Base-by-base conservation (phyloP, 2,329 filamentous ascomycete species). In the Beauveria pseudobassiana region DNA sequence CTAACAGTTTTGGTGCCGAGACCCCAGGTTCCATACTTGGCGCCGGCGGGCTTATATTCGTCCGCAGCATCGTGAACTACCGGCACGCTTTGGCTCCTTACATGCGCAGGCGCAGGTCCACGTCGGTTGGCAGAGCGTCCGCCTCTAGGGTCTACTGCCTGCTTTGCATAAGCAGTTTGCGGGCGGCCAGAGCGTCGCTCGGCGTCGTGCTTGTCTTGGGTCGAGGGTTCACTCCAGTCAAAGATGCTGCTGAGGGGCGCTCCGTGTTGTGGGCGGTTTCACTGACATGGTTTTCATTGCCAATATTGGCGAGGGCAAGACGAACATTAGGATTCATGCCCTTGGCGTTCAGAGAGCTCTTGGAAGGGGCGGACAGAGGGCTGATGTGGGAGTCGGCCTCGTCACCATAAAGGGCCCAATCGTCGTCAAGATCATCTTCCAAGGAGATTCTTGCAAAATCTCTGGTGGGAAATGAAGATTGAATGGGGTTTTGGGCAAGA, bases 1-100 rank as follows among this genome's bases (percentile, higher is more conserved):
- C 88, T 93, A 12, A 87, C 87, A 18, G 85, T 88, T 72, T 93
- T 93, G 64, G 85, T 87, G n/a, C 88, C 86, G 48, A 91, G 76
- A 2, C 89, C 89, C 90, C 90, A 93, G 1, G 90, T 93, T 49
- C 90, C 88, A 69, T 91, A 93, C 68, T 92, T 93, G 59, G 82
- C 77, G 1, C 75, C 82, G n/a, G 83, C 64, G 69, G 73, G 78
- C 72, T 76, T 88, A 69, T 72, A 73, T 69, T 73, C 80, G 71
- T 81, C 88, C 64, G 74, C 78, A 73, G 67, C 75, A 68, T 91
- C 89, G 40, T 87, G 87, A 3, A 85, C 82, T 16, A 90, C 82
- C 4, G 90, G 90, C 1, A 93, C 89, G 71, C 90, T 93, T 71
- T 93, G 89, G 71, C 90, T 93, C 64, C 90, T 85, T 51, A 91